phyloP scores from a whole-genome alignment of 805 yeast species.

The Metschnikowia anglica region DNA sequence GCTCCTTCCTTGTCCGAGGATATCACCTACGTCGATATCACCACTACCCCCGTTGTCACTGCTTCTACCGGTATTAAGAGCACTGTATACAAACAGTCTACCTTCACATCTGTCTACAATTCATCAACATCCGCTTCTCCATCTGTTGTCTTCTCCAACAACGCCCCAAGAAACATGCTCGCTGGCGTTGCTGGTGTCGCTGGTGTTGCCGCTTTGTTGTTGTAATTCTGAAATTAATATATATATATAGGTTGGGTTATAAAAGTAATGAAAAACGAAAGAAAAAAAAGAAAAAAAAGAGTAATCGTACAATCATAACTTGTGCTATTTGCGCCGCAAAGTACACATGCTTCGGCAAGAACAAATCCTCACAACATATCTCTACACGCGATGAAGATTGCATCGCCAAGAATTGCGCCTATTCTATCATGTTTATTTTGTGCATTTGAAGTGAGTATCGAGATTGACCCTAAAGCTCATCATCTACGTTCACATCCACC shows the following conservation, averaged over 20 bases:
- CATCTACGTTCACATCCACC: conserved; percentile 10
- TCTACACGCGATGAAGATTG: too few relatives aligned
- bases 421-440: too few relatives aligned
- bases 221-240: conserved; percentile 17
- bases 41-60: conserved; percentile 50
- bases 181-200: conserved; percentile 42
- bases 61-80: conserved; percentile 48
- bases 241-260: conserved; percentile 10
- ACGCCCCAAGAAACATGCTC: conserved; percentile 29
- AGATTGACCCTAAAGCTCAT: conserved; percentile 21
- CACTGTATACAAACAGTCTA: conserved; percentile 37
- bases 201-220: conserved; percentile 40
- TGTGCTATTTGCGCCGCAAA: too few relatives aligned
- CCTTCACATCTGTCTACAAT: conserved; percentile 35
- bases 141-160: conserved; percentile 31
- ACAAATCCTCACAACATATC: too few relatives aligned
- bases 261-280: background rate
- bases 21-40: conserved; percentile 46
- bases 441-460: too few relatives aligned
- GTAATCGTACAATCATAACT: too few relatives aligned
- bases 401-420: too few relatives aligned
- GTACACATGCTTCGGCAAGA: too few relatives aligned
- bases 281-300: too few relatives aligned
- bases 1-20: conserved; percentile 24
- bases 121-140: conserved; percentile 23